Evolutionary conservation across 23 red algal genomes (phyloP), one percentile per base, ranked within the genome.

Genomic region (Gracilaria vermiculophylla): DNA sequence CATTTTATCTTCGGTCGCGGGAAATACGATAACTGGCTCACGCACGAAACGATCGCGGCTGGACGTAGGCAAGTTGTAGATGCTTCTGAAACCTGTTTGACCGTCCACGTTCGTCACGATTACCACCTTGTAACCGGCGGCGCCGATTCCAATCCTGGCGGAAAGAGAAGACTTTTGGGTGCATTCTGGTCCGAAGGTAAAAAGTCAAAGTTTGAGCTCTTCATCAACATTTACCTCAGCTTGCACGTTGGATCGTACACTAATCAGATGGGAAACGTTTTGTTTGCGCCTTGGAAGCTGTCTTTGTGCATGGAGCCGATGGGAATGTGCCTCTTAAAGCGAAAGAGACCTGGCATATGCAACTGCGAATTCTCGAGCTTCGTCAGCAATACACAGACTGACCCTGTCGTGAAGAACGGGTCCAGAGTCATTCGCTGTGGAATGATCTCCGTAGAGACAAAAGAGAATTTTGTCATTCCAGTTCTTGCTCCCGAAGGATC

Each of bases 21-120:
- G 62, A 99, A 99, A 66, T 99, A 99, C 81, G 97, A 99, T 49
- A 99, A 99, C 48, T 99, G 97, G 97, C 83, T 99, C 0, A 95
- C 92, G 7, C 97, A 99, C 73, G 97, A 99, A 76, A 94, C 92
- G 13, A 94, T 99, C 61, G 69, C 90, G 6, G 93, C 97, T 57
- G 90, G 97, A 34, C 49, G 91, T 33, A 75, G 92, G 28, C 84
- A 93, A 71, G 93, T 95, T 48, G 65, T 99, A 5, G 97, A 99
- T 55, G 87, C 92, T 29, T 95, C 92, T 12, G 97, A 99, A 56
- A 92, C 97, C 27, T 94, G 84, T 67, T 74, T 94, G 21, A 93
- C 92, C 15, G 92, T 95, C 15, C 97, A 99, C 65, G 87, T 95
- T 27, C 81, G 83, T 37, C 97, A 99, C 53, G 92, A 94, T 32